These are phyloP conservation scores for Dinochytrium kinnereticum DNA, from an alignment of 371 early-diverging fungal species.

Conservation along the genomic window DNA sequence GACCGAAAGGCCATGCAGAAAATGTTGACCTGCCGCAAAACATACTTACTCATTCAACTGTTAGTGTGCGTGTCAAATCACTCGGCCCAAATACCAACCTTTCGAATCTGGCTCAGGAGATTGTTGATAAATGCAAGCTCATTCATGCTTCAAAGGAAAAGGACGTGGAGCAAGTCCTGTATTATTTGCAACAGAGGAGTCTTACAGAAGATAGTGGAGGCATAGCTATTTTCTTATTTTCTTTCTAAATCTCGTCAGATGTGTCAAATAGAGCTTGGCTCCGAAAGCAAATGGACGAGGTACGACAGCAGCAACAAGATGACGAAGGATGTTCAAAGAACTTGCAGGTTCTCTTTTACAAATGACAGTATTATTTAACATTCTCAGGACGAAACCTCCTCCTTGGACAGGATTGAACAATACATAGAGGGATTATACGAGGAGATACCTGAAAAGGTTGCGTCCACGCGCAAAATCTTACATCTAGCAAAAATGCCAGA, in stretches of 20 bases:
- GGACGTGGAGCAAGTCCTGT: slow-evolving; percentile 49
- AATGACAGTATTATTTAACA: neutral
- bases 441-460: slow-evolving; percentile 56
- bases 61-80: slow-evolving; percentile 48
- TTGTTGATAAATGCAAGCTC: slow-evolving; percentile 58
- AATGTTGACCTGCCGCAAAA: slow-evolving; percentile 49
- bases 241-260: too few relatives aligned
- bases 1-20: slow-evolving; percentile 54
- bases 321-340: slow-evolving; percentile 8
- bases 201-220: neutral
- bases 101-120: slow-evolving; percentile 46
- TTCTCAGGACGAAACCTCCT: slow-evolving; percentile 37
- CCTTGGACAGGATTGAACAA: slow-evolving; percentile 48
- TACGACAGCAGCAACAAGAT: slow-evolving; percentile 11
- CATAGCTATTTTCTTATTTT: too few relatives aligned
- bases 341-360: neutral
- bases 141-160: slow-evolving; percentile 46
- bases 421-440: slow-evolving; percentile 62
- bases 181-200: slow-evolving; percentile 44
- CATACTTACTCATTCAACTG: neutral
- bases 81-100: slow-evolving; percentile 41
- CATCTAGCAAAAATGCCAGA: slow-evolving; percentile 44
- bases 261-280: slow-evolving; percentile 32
- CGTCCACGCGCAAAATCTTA: slow-evolving; percentile 51
- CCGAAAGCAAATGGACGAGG: slow-evolving; percentile 34